phyloP scores from a whole-genome alignment of 257 asterid genomes.

The Primulina eburnea region DNA sequence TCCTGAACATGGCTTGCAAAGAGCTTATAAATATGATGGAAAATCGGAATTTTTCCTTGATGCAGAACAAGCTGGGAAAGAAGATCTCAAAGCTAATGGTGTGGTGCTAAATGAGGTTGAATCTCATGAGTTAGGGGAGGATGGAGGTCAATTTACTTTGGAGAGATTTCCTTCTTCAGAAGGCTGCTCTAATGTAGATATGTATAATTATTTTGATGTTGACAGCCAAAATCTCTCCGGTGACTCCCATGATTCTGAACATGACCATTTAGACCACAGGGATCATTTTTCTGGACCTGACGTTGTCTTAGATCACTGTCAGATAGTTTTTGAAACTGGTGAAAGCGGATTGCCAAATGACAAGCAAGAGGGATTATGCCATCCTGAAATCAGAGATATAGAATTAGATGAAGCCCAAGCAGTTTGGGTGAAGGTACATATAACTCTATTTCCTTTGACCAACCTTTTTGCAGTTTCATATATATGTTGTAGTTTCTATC shows the following conservation, averaged over 20 bases:
- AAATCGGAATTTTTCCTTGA: constrained; percentile 42
- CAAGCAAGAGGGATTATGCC: constrained; percentile 44
- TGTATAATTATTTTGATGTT: constrained; percentile 47
- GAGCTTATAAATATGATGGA: constrained; percentile 45
- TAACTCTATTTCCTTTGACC: constrained; percentile 14
- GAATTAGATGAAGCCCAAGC: constrained; percentile 75
- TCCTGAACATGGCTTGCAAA: constrained; percentile 49
- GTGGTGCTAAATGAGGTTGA: constrained; percentile 33
- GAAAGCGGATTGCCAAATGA: constrained; percentile 41
- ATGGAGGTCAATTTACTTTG: constrained; percentile 38
- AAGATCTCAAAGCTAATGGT: constrained; percentile 43
- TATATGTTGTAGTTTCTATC: constrained; percentile 6
- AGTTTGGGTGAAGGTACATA: constrained; percentile 93
- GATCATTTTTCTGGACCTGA: constrained; percentile 46
- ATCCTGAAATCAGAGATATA: constrained; percentile 41
- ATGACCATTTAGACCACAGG: constrained; percentile 48
- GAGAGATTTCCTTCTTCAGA: constrained; percentile 54
- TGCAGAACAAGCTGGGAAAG: constrained; percentile 39
- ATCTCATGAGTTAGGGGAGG: constrained; percentile 42
- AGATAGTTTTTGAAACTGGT: constrained; percentile 31
- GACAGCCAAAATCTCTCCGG: constrained; percentile 49
- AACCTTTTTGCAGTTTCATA: constrained; percentile 13
- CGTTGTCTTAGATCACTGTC: constrained; percentile 31
- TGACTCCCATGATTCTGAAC: constrained; percentile 63
- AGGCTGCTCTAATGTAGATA: constrained; percentile 40